Conservation (phyloP, 108 stramenopile species). For the Pseudonitzschia delicatissima region DNA sequence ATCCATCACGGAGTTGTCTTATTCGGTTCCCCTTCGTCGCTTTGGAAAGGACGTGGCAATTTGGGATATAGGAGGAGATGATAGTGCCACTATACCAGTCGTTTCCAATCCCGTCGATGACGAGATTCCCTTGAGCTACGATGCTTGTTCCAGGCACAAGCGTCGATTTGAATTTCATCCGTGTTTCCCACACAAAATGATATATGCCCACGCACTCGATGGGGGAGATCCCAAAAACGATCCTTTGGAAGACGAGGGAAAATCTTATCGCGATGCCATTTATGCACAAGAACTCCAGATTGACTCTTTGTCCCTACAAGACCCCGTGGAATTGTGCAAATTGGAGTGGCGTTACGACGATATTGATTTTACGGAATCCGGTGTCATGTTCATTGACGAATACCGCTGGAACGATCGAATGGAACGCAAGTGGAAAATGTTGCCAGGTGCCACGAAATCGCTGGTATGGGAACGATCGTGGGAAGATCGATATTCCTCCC, state of each 20-base stretch:
- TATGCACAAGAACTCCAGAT: background rate
- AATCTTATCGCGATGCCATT: conserved; percentile 4
- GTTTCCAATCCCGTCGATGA: conserved; percentile 2
- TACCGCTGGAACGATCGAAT: conserved; percentile 19
- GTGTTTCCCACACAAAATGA: background rate
- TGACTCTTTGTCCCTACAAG: background rate
- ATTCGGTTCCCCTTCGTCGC: conserved; percentile 3
- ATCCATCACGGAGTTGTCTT: background rate
- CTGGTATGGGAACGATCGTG: conserved; percentile 13
- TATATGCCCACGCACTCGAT: conserved; percentile 12
- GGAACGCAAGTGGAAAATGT: conserved; percentile 11
- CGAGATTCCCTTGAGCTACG: conserved; percentile 14
- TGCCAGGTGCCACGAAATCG: background rate
- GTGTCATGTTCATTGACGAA: conserved; percentile 3
- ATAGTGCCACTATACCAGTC: conserved; percentile 3
- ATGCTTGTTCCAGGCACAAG: conserved; percentile 13
- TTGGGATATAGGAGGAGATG: background rate
- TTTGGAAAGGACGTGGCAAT: conserved; percentile 3
- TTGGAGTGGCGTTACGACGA: conserved; percentile 17
- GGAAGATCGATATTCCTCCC: conserved; percentile 16
- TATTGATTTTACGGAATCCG: conserved; percentile 7
- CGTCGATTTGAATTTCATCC: conserved; percentile 11
- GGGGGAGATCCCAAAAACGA: conserved; percentile 14
- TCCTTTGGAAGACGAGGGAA: background rate
- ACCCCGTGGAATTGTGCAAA: background rate